phyloP scores from a whole-genome alignment of 805 yeast species.

The Candida pseudofarinosa region DNA sequence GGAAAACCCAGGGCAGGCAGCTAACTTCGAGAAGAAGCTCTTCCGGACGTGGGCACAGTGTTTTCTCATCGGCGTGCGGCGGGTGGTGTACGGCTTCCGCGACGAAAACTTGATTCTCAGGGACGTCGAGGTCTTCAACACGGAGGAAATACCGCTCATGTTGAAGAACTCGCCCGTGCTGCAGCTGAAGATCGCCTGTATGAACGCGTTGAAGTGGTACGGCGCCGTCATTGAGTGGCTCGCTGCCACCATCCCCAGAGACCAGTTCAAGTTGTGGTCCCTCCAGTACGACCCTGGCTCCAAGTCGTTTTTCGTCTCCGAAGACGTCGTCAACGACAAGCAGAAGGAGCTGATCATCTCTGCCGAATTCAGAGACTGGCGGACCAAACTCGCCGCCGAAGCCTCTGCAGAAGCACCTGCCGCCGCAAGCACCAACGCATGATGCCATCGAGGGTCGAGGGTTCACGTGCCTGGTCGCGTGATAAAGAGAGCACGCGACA shows the following conservation, averaged over 20 bases:
- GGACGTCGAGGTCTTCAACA: slow-evolving; percentile 68
- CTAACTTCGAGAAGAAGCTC: slow-evolving; percentile 69
- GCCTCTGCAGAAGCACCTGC: background rate
- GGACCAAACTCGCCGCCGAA: slow-evolving; percentile 7
- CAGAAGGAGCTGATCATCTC: slow-evolving; percentile 44
- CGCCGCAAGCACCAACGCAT: background rate
- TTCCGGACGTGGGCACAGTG: slow-evolving; percentile 91
- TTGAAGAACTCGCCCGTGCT: slow-evolving; percentile 49
- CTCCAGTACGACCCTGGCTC: slow-evolving; percentile 55
- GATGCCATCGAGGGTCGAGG: background rate
- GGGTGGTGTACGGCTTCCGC: slow-evolving; percentile 80
- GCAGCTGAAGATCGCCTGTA: slow-evolving; percentile 55
- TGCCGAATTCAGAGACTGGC: slow-evolving; percentile 37
- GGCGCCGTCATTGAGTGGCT: slow-evolving; percentile 85
- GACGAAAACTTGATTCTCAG: slow-evolving; percentile 64
- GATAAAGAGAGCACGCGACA: background rate
- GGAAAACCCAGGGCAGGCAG: slow-evolving; percentile 51
- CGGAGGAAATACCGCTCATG: slow-evolving; percentile 73
- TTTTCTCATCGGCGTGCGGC: slow-evolving; percentile 80
- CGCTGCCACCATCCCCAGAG: slow-evolving; percentile 45
- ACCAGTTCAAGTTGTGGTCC: slow-evolving; percentile 48
- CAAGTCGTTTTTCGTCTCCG: slow-evolving; percentile 48
- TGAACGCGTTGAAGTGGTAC: slow-evolving; percentile 79
- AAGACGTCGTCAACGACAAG: slow-evolving; percentile 41
- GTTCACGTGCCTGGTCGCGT: background rate